A percentile compares a stretch with the other conserved stretches of the same genome.
phyloP scores from a whole-genome alignment of 352 stramenopile genomes.

The Pythium rishiriense region DNA sequence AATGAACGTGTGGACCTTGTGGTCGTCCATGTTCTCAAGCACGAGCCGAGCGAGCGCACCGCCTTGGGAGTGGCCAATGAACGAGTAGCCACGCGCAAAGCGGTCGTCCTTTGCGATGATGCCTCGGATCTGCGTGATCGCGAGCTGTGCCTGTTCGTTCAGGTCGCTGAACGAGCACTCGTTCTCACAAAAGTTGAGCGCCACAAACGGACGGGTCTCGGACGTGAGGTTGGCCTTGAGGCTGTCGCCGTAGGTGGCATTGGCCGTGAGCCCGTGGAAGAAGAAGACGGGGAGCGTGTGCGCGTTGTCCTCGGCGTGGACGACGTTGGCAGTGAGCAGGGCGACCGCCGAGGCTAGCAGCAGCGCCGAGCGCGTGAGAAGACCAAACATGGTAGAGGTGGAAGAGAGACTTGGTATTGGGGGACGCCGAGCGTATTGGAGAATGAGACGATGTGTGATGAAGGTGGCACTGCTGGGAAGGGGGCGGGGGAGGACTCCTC shows the following conservation, averaged over 20 bases:
- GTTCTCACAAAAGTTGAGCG: slow-evolving; percentile 39
- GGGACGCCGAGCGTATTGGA: not conserved
- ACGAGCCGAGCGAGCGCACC: slow-evolving; percentile 40
- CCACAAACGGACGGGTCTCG: slow-evolving; percentile 34
- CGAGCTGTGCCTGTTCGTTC: slow-evolving; percentile 36
- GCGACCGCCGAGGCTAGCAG: not conserved
- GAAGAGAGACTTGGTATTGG: not conserved
- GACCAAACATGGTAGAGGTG: slow-evolving; percentile 2
- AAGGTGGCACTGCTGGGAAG: too few species aligned
- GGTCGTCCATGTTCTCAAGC: slow-evolving; percentile 55
- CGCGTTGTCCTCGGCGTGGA: not conserved
- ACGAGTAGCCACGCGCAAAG: slow-evolving; percentile 46
- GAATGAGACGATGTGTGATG: too few species aligned
- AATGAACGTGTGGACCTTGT: slow-evolving; percentile 46
- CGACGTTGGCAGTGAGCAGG: not conserved
- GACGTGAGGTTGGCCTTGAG: slow-evolving; percentile 40
- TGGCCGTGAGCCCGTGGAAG: slow-evolving; percentile 47
- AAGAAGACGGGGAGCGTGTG: slow-evolving; percentile 45
- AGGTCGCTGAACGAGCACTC: slow-evolving; percentile 36
- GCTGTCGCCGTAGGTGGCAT: slow-evolving; percentile 30
- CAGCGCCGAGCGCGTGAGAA: slow-evolving; percentile 7
- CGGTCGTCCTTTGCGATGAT: slow-evolving; percentile 33
- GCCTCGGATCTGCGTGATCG: slow-evolving; percentile 41
- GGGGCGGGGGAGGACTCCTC: too few species aligned
- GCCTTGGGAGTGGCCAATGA: slow-evolving; percentile 51